Conservation (phyloP, 2,329 filamentous ascomycete species). For the Fusarium concolor region DNA sequence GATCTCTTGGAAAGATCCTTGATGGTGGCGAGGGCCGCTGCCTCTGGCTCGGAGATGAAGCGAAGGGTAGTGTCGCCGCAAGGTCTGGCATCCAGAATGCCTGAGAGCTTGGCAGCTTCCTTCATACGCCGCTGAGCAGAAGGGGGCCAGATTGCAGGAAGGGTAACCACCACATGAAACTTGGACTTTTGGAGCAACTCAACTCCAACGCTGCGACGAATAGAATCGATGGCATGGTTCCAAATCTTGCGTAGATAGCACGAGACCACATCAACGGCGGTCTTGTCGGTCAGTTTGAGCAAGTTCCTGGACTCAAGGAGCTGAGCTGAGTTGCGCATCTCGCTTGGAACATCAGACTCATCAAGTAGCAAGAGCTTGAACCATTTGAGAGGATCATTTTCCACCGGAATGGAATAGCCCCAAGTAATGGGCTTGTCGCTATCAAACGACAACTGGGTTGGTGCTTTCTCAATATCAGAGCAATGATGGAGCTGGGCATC, state of each 20-base stretch:
- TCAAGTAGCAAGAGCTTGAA: conserved; percentile 57
- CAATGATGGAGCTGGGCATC: conserved; percentile 34
- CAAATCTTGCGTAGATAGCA: conserved; percentile 51
- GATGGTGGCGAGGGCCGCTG: conserved; percentile 56
- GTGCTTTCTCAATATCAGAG: conserved; percentile 49
- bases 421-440: conserved; percentile 26
- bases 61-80: conserved; percentile 48
- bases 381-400: conserved; percentile 50
- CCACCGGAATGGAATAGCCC: conserved; percentile 48
- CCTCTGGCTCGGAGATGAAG: conserved; percentile 59
- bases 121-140: conserved; percentile 54
- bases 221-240: conserved; percentile 45
- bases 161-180: conserved; percentile 55
- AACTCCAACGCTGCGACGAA: conserved; percentile 37
- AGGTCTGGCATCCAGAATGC: conserved; percentile 47
- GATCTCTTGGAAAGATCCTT: conserved; percentile 43
- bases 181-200: conserved; percentile 28
- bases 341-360: conserved; percentile 42
- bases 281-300: conserved; percentile 18
- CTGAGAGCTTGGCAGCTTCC: conserved; percentile 49
- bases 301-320: conserved; percentile 22
- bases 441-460: conserved; percentile 45
- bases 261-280: conserved; percentile 47
- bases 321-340: conserved; percentile 26
- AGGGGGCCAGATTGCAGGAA: conserved; percentile 59